phyloP scores from a whole-genome alignment of 345 rosid genomes.

The Linum tenue region DNA sequence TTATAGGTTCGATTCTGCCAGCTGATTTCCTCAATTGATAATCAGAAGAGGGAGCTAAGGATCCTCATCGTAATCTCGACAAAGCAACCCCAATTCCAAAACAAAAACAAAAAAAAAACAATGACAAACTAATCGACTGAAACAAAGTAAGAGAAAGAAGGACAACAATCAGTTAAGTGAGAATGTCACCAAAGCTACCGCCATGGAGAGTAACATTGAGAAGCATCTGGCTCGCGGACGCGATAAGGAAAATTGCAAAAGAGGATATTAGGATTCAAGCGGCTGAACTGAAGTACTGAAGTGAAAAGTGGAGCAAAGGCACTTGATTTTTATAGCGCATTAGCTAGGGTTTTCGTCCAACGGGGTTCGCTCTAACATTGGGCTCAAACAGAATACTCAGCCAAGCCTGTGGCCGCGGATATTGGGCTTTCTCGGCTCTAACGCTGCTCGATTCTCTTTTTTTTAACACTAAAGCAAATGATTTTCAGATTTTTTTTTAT shows the following conservation, averaged over 20 bases:
- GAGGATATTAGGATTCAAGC: neutral
- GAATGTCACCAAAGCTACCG: conserved; percentile 52
- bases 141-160: neutral
- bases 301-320: neutral
- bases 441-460: neutral
- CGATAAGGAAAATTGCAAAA: neutral
- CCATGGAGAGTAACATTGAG: conserved; percentile 15
- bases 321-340: neutral
- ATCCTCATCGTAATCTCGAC: conserved; percentile 43
- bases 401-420: neutral
- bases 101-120: neutral
- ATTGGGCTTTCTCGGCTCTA: neutral
- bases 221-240: neutral
- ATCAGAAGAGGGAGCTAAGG: conserved; percentile 63
- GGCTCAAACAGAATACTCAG: neutral
- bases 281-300: no score
- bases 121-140: neutral
- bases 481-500: no score
- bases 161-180: conserved; percentile 57
- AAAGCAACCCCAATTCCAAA: neutral
- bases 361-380: neutral
- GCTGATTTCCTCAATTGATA: conserved; percentile 37
- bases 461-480: neutral
- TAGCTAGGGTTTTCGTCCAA: neutral
- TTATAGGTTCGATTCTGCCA: conserved; percentile 65